phyloP scores from a whole-genome alignment of 169 alveolate genomes.

The Plasmodium relictum region DNA sequence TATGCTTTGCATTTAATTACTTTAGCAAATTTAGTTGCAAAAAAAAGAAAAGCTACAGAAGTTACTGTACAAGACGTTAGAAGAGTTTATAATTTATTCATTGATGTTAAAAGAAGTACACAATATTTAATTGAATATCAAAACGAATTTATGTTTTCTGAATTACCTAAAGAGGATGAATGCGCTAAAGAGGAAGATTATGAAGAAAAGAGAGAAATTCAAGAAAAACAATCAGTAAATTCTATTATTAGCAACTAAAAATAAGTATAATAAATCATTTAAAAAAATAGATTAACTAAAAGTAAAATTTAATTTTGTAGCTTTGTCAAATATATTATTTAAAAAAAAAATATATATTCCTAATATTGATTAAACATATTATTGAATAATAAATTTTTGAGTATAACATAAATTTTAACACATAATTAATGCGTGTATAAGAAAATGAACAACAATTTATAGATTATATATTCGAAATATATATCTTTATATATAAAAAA shows the following conservation, averaged over 20 bases:
- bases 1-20: slow-evolving; percentile 95
- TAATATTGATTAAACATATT: neutral
- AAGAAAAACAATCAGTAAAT: slow-evolving; percentile 40
- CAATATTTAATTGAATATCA: slow-evolving; percentile 95
- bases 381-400: neutral
- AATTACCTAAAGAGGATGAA: slow-evolving; percentile 78
- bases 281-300: neutral
- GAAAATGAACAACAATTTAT: neutral
- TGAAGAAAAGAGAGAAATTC: slow-evolving; percentile 71
- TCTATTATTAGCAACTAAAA: slow-evolving; percentile 5
- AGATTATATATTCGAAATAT: slow-evolving; percentile 4
- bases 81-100: slow-evolving; percentile 95
- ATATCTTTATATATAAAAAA: neutral
- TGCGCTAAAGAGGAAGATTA: slow-evolving; percentile 24
- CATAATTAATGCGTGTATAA: too few species aligned
- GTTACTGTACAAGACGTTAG: slow-evolving; percentile 97
- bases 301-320: neutral
- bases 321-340: neutral
- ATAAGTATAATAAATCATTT: neutral
- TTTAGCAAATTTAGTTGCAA: slow-evolving; percentile 91
- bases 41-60: slow-evolving; percentile 92
- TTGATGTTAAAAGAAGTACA: slow-evolving; percentile 97
- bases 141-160: slow-evolving; percentile 93
- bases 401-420: neutral
- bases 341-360: neutral